A percentile compares a stretch with the other conserved stretches of the same genome.
Evolutionary conservation across 139 green algal genomes (phyloP).

Genomic region (Chlamydomonas sphaeroides): DNA sequence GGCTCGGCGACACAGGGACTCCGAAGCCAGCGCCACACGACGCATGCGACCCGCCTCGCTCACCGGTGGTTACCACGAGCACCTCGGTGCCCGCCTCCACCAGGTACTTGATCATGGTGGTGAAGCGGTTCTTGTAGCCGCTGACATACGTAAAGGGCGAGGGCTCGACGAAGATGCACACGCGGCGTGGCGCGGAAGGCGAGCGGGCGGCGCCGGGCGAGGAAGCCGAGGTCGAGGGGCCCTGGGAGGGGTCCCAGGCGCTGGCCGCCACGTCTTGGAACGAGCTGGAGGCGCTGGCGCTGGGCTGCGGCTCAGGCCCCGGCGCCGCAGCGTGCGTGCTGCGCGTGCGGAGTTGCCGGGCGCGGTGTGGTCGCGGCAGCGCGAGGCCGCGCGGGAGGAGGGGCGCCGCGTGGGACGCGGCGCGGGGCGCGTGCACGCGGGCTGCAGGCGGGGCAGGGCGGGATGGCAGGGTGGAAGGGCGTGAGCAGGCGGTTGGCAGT

Average conservation of each 20-base stretch:
- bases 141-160: slow-evolving; percentile 81
- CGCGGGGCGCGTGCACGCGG: no score
- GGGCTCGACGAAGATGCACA: slow-evolving; percentile 84
- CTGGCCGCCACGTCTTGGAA: slow-evolving; percentile 2
- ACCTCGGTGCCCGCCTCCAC: slow-evolving; percentile 87
- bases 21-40: no score
- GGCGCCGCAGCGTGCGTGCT: background rate
- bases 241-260: slow-evolving; percentile 18
- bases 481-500: no score
- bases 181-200: slow-evolving; percentile 20
- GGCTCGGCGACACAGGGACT: background rate
- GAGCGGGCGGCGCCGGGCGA: no score
- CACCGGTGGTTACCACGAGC: slow-evolving; percentile 76
- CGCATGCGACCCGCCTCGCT: no score
- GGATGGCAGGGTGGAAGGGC: no score
- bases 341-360: background rate
- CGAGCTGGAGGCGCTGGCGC: background rate
- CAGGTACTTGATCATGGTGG: slow-evolving; percentile 86
- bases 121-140: slow-evolving; percentile 94
- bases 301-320: background rate
- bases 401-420: no score
- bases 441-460: no score
- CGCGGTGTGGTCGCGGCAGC: background rate
- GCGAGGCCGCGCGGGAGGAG: no score
- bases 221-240: slow-evolving; percentile 15